These are phyloP conservation scores for Polyporus arcularius DNA, from an alignment of 768 basidiomycete species.

Conservation along the genomic window DNA sequence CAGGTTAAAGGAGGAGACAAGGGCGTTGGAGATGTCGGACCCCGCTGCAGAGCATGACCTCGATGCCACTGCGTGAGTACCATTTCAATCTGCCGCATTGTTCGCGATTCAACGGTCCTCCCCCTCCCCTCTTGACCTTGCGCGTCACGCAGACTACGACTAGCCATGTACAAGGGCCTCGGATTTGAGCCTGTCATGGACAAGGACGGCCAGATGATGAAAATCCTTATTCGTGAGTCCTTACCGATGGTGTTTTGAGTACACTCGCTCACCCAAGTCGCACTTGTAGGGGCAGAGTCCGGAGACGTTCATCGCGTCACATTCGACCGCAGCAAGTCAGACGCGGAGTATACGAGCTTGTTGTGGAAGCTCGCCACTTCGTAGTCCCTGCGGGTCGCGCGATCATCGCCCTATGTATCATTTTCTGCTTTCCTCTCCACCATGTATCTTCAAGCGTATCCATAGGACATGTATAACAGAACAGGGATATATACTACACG, in stretches of 20 bases:
- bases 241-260: neutral
- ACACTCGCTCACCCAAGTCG: neutral
- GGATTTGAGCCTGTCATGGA: slow-evolving; percentile 71
- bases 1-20: slow-evolving; percentile 63
- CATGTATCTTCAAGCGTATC: neutral
- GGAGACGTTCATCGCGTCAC: slow-evolving; percentile 41
- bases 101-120: neutral
- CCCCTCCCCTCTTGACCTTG: neutral
- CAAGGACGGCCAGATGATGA: slow-evolving; percentile 49
- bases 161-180: slow-evolving; percentile 68
- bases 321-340: slow-evolving; percentile 30
- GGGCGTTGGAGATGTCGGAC: slow-evolving; percentile 64
- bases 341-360: slow-evolving; percentile 31
- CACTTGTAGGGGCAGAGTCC: slow-evolving; percentile 44
- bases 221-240: slow-evolving; percentile 70
- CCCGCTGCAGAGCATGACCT: slow-evolving; percentile 74
- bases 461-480: neutral
- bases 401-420: neutral
- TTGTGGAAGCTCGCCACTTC: slow-evolving; percentile 40
- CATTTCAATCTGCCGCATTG: neutral
- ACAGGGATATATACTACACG: slow-evolving; percentile 3
- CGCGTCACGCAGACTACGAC: slow-evolving; percentile 52
- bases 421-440: slow-evolving; percentile 7
- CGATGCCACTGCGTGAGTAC: slow-evolving; percentile 64
- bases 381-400: slow-evolving; percentile 17